Evolutionary conservation across 495 filamentous ascomycete genomes (phyloP).

Genomic region (Penicillium steckii): DNA sequence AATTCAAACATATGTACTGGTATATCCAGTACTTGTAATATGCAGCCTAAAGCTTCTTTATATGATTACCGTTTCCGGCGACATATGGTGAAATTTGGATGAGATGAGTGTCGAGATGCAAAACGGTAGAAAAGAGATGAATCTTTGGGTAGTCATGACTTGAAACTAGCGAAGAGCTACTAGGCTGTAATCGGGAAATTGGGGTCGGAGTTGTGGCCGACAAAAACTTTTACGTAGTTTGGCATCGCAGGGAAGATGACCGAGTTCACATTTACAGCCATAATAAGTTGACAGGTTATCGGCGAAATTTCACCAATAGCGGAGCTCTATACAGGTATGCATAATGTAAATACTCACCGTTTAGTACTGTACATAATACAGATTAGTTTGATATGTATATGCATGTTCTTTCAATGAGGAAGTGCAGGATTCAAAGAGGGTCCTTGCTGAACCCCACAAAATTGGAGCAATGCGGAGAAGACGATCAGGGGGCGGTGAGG

Average conservation of each 20-base stretch:
- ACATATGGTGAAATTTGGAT: constrained; percentile 3
- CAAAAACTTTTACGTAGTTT: neutral
- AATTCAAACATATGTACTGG: neutral
- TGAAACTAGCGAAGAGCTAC: neutral
- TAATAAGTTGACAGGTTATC: constrained; percentile 1
- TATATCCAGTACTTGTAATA: no score
- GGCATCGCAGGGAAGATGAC: constrained; percentile 5
- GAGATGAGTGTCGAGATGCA: neutral
- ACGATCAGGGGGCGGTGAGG: no score
- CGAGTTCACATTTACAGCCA: neutral
- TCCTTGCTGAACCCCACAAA: no score
- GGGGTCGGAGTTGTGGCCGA: constrained; percentile 16
- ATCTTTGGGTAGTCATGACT: constrained; percentile 1
- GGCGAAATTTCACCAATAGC: constrained; percentile 14
- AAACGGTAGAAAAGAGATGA: neutral
- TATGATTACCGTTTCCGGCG: constrained; percentile 14
- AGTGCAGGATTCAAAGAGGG: no score
- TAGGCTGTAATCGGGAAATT: constrained; percentile 5
- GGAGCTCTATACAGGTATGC: no score
- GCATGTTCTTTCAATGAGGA: no score
- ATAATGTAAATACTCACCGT: no score
- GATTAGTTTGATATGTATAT: no score
- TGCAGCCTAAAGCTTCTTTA: neutral
- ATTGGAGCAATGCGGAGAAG: no score
- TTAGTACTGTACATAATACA: no score